Evolutionary conservation across 495 filamentous ascomycete genomes (phyloP).

Genomic region (Podospora pseudocomata): DNA sequence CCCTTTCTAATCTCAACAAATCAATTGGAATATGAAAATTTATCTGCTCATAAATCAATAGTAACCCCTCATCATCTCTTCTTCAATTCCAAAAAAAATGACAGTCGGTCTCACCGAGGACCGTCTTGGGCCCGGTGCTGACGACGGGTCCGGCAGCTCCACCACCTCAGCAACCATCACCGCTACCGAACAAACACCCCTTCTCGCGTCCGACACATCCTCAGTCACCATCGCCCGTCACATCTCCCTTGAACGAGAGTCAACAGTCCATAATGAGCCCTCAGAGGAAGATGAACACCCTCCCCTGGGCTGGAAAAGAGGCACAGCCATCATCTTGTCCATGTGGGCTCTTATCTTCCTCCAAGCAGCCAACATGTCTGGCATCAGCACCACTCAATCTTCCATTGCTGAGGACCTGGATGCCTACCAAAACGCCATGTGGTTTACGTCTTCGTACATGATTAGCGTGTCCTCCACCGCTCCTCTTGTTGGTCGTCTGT

Average conservation of each 20-base stretch:
- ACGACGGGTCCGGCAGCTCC: slow-evolving; percentile 18
- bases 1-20: not conserved
- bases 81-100: not conserved
- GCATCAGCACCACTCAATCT: slow-evolving; percentile 70
- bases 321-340: slow-evolving; percentile 35
- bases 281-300: slow-evolving; percentile 5
- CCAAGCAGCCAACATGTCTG: slow-evolving; percentile 66
- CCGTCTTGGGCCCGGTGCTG: not conserved
- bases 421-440: slow-evolving; percentile 65
- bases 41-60: not conserved
- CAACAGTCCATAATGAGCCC: not conserved
- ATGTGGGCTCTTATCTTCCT: slow-evolving; percentile 47
- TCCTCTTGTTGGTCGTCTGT: slow-evolving; percentile 63
- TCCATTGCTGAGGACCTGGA: slow-evolving; percentile 67
- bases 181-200: slow-evolving; percentile 37
- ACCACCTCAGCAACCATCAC: slow-evolving; percentile 20
- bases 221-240: slow-evolving; percentile 20
- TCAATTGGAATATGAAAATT: not conserved
- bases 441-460: slow-evolving; percentile 72
- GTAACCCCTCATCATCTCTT: not conserved
- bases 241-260: slow-evolving; percentile 6
- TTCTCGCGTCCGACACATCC: slow-evolving; percentile 35
- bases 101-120: not conserved
- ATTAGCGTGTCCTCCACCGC: slow-evolving; percentile 66
- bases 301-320: slow-evolving; percentile 21